Conservation (phyloP, 106 monocot species). For the Platanthera guangdongensis region DNA sequence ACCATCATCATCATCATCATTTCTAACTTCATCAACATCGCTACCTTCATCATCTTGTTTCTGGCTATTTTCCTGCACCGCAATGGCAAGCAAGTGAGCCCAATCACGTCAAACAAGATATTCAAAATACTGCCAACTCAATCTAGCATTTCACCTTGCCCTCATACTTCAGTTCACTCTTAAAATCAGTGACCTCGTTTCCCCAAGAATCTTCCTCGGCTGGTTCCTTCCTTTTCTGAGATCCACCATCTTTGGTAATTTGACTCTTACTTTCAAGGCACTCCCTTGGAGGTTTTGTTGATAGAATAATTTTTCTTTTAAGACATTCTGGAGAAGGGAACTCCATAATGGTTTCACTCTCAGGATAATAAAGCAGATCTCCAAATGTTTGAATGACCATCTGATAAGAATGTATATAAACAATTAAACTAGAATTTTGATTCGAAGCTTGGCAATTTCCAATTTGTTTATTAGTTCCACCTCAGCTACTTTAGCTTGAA, state of each 20-base stretch:
- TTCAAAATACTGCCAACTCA: neutral
- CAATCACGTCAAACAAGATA: neutral
- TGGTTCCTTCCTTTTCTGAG: slow-evolving; percentile 16
- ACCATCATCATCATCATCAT: neutral
- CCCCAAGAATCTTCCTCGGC: slow-evolving; percentile 67
- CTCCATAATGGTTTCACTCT: slow-evolving; percentile 32
- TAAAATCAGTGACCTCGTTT: slow-evolving; percentile 60
- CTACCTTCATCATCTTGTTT: slow-evolving; percentile 6
- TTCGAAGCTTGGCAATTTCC: neutral
- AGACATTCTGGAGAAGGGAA: slow-evolving; percentile 75
- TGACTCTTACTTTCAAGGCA: slow-evolving; percentile 49
- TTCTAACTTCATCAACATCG: slow-evolving; percentile 1
- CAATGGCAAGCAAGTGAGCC: neutral
- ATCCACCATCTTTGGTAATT: slow-evolving; percentile 31
- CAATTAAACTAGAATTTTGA: neutral
- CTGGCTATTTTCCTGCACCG: neutral
- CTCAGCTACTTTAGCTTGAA: slow-evolving; percentile 31
- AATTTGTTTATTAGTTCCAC: slow-evolving; percentile 4
- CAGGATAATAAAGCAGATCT: slow-evolving; percentile 62
- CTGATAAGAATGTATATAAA: slow-evolving; percentile 13
- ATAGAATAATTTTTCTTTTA: slow-evolving; percentile 51
- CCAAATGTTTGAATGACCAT: slow-evolving; percentile 63
- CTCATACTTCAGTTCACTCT: slow-evolving; percentile 37
- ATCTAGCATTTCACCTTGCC: slow-evolving; percentile 33
- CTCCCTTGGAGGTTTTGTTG: slow-evolving; percentile 84